Base-by-base conservation (phyloP, 2,329 filamentous ascomycete genomes). In the Ceratocystis alfenasii region DNA sequence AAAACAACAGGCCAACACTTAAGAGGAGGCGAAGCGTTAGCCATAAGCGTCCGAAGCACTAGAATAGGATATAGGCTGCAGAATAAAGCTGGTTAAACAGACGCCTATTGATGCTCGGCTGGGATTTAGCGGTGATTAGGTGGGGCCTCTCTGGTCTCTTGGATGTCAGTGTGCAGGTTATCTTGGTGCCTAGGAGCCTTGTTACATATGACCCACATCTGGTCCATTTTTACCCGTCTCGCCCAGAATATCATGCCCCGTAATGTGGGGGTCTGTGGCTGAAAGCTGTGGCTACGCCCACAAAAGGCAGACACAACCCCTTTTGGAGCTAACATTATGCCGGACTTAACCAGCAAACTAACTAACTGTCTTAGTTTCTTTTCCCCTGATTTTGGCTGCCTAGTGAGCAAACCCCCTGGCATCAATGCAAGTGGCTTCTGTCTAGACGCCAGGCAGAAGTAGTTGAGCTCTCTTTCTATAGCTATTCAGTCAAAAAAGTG, bases 161-260 rank as follows among this genome's bases (percentile, higher is more conserved):
- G 30, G 25, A 59, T 33, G 55, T 59, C 55, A 59, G 7, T 59
- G 55, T 59, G 55, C 28, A 36, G 55, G 17, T 59, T 59, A 59
- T 59, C 55, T 59, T 36, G 55, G 55, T 59, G 55, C 55, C 55
- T 59, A 53, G 55, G 55, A 59, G 55, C 28, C 25, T 25, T 30
- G 20, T 4, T 36, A 30, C 53, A 59, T 15, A 10, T 20, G 55
- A 12, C 25, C 55, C 55, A 59, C 55, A 7, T 22, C 5, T 10
- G 15, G 12, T 59, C 55, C 55, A 59, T 30, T 59, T 59, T 59
- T 59, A 59, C 25, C 55, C 55, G 55, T n/a, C 12, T 1, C 8
- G 10, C 36, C 36, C 36, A 41, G 8, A 15, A 41, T 41, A 41
- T 41, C 12, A 41, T 12, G 36, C 36, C 36, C 36, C 36, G 36